Conservation (phyloP, 108 stramenopile genomes). For the Skeletonema potamos region DNA sequence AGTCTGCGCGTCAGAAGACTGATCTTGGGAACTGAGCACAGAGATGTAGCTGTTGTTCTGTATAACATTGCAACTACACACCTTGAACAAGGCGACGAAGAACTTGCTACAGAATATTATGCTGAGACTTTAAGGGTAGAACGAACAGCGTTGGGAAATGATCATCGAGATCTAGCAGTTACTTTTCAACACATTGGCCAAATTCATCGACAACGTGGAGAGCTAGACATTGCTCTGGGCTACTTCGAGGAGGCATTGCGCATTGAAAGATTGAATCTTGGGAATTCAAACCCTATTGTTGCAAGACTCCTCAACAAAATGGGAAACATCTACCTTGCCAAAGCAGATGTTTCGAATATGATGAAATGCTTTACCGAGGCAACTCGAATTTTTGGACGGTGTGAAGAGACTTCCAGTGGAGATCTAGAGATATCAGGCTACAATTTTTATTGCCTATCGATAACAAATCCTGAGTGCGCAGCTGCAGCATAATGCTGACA, state of each 20-base stretch:
- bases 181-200: slow-evolving; percentile 62
- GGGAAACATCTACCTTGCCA: slow-evolving; percentile 60
- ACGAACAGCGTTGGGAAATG: slow-evolving; percentile 37
- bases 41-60: slow-evolving; percentile 25
- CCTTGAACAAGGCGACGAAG: slow-evolving; percentile 58
- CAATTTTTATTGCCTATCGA: slow-evolving; percentile 55
- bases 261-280: slow-evolving; percentile 41
- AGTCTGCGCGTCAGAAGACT: slow-evolving; percentile 52
- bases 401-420: slow-evolving; percentile 4
- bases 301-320: slow-evolving; percentile 58
- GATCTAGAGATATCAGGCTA: slow-evolving; percentile 55
- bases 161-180: slow-evolving; percentile 52
- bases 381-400: slow-evolving; percentile 42
- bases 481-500: slow-evolving; percentile 35
- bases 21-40: slow-evolving; percentile 51
- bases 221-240: slow-evolving; percentile 49
- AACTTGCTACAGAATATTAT: slow-evolving; percentile 49
- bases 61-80: slow-evolving; percentile 72
- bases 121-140: slow-evolving; percentile 63
- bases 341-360: slow-evolving; percentile 49
- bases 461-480: slow-evolving; percentile 51
- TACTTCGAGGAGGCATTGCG: slow-evolving; percentile 57
- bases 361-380: slow-evolving; percentile 71
- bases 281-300: slow-evolving; percentile 10
- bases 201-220: slow-evolving; percentile 53